Evolutionary conservation across 495 filamentous ascomycete species (phyloP).

Genomic region (Pseudevernia furfuracea): DNA sequence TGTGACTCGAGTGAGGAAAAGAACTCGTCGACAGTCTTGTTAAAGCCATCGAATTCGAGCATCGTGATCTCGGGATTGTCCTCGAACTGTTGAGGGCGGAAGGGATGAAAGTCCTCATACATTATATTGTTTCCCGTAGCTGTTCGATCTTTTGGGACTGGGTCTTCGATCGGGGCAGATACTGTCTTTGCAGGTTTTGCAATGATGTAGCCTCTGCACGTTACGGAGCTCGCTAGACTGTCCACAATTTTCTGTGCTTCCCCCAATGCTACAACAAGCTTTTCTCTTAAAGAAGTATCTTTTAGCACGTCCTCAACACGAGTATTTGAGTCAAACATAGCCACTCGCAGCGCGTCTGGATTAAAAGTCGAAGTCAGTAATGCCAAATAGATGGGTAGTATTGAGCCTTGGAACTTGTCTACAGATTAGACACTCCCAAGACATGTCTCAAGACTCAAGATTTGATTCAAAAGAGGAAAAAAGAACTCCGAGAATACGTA

Average conservation of each 20-base stretch:
- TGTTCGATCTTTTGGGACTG: constrained; percentile 30
- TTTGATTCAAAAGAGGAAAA: too few relatives aligned
- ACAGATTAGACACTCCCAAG: too few relatives aligned
- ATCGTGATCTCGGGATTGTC: constrained; percentile 55
- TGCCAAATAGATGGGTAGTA: too few relatives aligned
- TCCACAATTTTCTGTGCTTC: constrained; percentile 59
- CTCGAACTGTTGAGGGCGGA: constrained; percentile 76
- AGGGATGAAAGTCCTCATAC: constrained; percentile 95
- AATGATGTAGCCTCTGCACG: constrained; percentile 76
- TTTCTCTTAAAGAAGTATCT: constrained; percentile 53
- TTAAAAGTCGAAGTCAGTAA: too few relatives aligned
- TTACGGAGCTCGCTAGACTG: constrained; percentile 45
- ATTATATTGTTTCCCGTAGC: constrained; percentile 44
- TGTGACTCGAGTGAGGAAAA: constrained; percentile 95
- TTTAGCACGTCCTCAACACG: constrained; percentile 61
- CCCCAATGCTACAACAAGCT: constrained; percentile 55
- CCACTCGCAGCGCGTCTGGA: constrained; percentile 66
- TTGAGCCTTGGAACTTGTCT: too few relatives aligned
- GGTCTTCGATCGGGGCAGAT: constrained; percentile 22
- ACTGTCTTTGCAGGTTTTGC: constrained; percentile 49
- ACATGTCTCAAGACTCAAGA: too few relatives aligned
- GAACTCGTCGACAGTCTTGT: constrained; percentile 90
- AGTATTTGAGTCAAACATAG: constrained; percentile 55
- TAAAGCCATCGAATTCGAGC: constrained; percentile 73
- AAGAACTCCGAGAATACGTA: too few relatives aligned